Evolutionary conservation across 2,329 filamentous ascomycete genomes (phyloP), one percentile per base, ranked within the genome.

Genomic region (Passalora sequoiae): DNA sequence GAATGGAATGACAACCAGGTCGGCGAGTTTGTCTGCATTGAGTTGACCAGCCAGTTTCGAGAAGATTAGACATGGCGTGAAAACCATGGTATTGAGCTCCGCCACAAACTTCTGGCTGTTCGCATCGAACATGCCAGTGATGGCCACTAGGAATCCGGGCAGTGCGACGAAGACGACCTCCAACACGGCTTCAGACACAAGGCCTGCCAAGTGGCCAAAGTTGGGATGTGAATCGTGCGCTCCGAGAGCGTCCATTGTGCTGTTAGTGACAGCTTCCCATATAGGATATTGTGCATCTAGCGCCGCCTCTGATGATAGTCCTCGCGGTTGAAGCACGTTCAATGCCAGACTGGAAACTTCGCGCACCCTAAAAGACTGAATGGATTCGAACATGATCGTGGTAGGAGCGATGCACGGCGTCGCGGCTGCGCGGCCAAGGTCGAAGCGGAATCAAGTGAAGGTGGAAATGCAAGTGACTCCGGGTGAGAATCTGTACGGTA

Each of bases 61-160:
- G 67, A 97, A 98, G 66, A 98, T 89, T 52, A 98, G 80, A 66
- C 92, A 97, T 53, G 92, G 92, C 21, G 92, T 98, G 68, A 98
- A 98, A 30, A 98, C 76, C 71, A 86, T 86, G 46, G 96, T 89
- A 66, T 98, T 98, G 56, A 98, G 75, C 62, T 98, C 96, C 41
- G 92, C 91, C 38, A 96, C 75, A 62, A 98, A 94, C 68, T 96
- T 97, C 66, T 98, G 92, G 65, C 89, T 86, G 39, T 95, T 89
- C 51, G 87, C 88, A 67, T 94, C 88, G 67, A 98, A 97, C 70
- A 95, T 86, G 63, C 92, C 92, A 58, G 88, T 76, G 28, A 85
- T 76, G 9, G 92, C 92, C 41, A 96, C 81, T 51, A 98, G 84
- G 68, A 96, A 98, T 20, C 92, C 92, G 0, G 92, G 92, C 55